Conservation (phyloP, 2,329 filamentous ascomycete species). For the Pseudogymnoascus sp. region DNA sequence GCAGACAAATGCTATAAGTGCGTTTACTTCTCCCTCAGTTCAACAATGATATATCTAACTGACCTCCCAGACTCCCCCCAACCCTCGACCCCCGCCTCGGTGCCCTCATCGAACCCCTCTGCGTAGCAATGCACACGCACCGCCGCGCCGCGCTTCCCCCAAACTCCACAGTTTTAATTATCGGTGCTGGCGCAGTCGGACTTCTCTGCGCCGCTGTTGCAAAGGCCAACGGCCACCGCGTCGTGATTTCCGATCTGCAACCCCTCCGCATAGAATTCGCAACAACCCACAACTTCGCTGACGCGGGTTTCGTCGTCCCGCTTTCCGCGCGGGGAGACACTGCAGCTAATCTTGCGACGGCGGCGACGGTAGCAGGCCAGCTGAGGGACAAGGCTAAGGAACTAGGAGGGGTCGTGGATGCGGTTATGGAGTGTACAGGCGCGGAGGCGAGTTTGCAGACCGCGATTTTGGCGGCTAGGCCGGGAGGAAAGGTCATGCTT, state of each 20-base stretch:
- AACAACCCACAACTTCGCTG: slow-evolving; percentile 61
- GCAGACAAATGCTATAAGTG: slow-evolving; percentile 84
- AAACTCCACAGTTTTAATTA: slow-evolving; percentile 71
- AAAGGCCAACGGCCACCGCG: slow-evolving; percentile 68
- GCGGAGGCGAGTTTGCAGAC: slow-evolving; percentile 73
- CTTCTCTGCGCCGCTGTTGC: slow-evolving; percentile 82
- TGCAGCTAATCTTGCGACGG: slow-evolving; percentile 57
- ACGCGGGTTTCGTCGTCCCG: slow-evolving; percentile 54
- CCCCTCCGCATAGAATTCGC: slow-evolving; percentile 74
- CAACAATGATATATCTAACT: neutral
- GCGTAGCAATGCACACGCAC: slow-evolving; percentile 78
- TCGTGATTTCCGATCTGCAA: slow-evolving; percentile 83
- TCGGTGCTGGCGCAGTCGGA: slow-evolving; percentile 82
- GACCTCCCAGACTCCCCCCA: slow-evolving; percentile 51
- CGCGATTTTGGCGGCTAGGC: slow-evolving; percentile 60
- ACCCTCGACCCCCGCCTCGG: slow-evolving; percentile 74
- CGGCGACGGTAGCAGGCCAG: slow-evolving; percentile 33
- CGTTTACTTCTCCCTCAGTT: no score
- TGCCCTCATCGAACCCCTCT: slow-evolving; percentile 81
- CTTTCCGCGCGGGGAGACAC: slow-evolving; percentile 63
- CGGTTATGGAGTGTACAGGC: slow-evolving; percentile 72
- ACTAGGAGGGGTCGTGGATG: slow-evolving; percentile 62
- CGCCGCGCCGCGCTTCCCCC: slow-evolving; percentile 64
- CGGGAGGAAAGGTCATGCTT: slow-evolving; percentile 75
- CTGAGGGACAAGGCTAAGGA: slow-evolving; percentile 28